Evolutionary conservation across 2,329 filamentous ascomycete genomes (phyloP).

Genomic region (Hortaea sp.): DNA sequence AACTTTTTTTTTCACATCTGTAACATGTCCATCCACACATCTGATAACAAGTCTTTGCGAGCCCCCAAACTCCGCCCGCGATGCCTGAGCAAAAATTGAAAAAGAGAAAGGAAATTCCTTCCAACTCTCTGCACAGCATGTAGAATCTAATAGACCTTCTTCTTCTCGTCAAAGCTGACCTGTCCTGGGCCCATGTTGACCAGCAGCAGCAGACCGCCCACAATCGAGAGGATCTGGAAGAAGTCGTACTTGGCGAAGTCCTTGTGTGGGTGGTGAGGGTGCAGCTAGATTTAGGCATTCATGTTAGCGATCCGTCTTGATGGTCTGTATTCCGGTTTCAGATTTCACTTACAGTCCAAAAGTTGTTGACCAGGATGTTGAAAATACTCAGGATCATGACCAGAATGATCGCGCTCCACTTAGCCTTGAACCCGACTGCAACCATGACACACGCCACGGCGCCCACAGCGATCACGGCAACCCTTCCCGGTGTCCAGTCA

Average conservation of each 20-base stretch:
- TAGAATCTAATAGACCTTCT: slow-evolving; percentile 80
- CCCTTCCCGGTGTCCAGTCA: slow-evolving; percentile 80
- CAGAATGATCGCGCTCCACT: slow-evolving; percentile 92
- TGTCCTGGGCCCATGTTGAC: slow-evolving; percentile 98
- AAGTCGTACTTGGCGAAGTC: slow-evolving; percentile 99
- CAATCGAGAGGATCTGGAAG: slow-evolving; percentile 98
- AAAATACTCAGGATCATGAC: slow-evolving; percentile 94
- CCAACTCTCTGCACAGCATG: too few relatives aligned
- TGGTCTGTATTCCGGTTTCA: slow-evolving; percentile 7
- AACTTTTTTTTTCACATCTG: background rate
- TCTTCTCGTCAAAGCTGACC: slow-evolving; percentile 99
- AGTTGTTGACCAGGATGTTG: slow-evolving; percentile 98
- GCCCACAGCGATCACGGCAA: slow-evolving; percentile 74
- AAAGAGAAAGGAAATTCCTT: too few relatives aligned
- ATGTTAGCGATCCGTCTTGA: slow-evolving; percentile 2
- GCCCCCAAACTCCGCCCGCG: too few relatives aligned
- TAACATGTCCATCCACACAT: background rate
- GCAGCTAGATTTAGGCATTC: slow-evolving; percentile 50
- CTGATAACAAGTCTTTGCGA: too few relatives aligned
- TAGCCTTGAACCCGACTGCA: slow-evolving; percentile 98
- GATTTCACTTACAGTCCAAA: slow-evolving; percentile 76
- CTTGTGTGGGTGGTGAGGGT: slow-evolving; percentile 97
- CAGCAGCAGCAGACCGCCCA: slow-evolving; percentile 87
- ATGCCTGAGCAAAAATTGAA: too few relatives aligned
- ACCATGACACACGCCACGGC: slow-evolving; percentile 95